Base-by-base conservation (phyloP, 164 flowering plant species). In the Dillenia suffruticosa region DNA sequence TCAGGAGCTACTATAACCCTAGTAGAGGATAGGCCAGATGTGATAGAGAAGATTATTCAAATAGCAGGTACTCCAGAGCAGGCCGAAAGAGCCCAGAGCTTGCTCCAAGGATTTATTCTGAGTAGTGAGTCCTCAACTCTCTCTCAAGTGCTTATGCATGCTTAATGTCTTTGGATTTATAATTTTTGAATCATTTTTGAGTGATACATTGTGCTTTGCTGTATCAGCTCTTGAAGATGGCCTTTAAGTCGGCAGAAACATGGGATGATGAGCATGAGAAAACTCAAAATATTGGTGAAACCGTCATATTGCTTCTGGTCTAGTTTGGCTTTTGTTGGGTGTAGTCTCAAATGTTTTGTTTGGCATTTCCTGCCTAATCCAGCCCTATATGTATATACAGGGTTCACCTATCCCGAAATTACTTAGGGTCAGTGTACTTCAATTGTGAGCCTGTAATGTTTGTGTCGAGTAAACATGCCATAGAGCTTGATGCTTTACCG, bases 61-160 rank as follows among this genome's bases (percentile, higher is more conserved):
- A 90, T 95, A 78, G 84, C 97, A 0, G 99, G 99, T 22, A 76
- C 90, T 54, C 99, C 94, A 19, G 99, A 95, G 74, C 97, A 95
- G 75, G 85, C 86, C n/a, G 97, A 88, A 81, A 85, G 85, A 82
- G 99, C 99, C 45, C 94, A 95, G 80, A 95, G 94, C 72, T 80
- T 95, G 75, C 92, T 95, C 56, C 99, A 92, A 58, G 99, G 99
- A 49, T 95, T 95, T 68, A 85, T 95, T 60, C 71, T 95, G 72
- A 95, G 99, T 84, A 92, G 99, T 95, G 80, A 86, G 87, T 79
- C 51, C 62, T 70, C 71, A 65, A 13, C 47, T 57, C 57, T 50
- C 14, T 9, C 46, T 40, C 9, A 9, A 15, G 49, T 19, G 45
- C 53, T 17, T 57, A 61, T 58, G 6, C 40, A 32, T 32, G 40